Percentiles rank a stretch among this genome's conserved stretches.
These are phyloP conservation scores for Cercospora beticola DNA, from an alignment of 2,329 filamentous ascomycete species.

Conservation along the genomic window DNA sequence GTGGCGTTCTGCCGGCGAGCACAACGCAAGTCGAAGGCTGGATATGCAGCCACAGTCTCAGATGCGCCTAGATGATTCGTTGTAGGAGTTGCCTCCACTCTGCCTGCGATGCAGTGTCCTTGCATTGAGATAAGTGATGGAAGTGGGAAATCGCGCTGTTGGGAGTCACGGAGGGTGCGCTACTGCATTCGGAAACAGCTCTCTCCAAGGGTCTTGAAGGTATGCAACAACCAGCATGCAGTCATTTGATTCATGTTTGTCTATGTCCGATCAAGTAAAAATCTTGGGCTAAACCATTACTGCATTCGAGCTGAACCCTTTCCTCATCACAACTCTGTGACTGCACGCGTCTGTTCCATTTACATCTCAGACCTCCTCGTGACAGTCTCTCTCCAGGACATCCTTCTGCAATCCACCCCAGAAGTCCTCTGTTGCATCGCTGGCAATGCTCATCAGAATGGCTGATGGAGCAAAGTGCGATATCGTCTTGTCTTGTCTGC, in stretches of 20 bases:
- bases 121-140: background rate
- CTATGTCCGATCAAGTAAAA: background rate
- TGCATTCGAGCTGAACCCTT: background rate
- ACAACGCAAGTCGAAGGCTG: background rate
- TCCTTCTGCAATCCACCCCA: background rate
- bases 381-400: background rate
- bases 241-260: background rate
- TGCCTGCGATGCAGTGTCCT: background rate
- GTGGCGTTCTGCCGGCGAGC: background rate
- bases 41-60: background rate
- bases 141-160: background rate
- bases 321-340: background rate
- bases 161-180: background rate
- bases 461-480: slow-evolving; percentile 14
- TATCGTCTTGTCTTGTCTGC: slow-evolving; percentile 13
- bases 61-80: background rate
- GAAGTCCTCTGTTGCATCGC: background rate
- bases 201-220: background rate
- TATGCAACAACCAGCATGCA: slow-evolving; percentile 6
- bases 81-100: background rate
- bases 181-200: background rate
- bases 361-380: slow-evolving; percentile 3
- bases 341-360: background rate
- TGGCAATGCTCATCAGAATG: slow-evolving; percentile 9
- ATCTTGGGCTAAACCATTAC: background rate